phyloP scores from a whole-genome alignment of 768 basidiomycete genomes.

The Boletellus emodensis region DNA sequence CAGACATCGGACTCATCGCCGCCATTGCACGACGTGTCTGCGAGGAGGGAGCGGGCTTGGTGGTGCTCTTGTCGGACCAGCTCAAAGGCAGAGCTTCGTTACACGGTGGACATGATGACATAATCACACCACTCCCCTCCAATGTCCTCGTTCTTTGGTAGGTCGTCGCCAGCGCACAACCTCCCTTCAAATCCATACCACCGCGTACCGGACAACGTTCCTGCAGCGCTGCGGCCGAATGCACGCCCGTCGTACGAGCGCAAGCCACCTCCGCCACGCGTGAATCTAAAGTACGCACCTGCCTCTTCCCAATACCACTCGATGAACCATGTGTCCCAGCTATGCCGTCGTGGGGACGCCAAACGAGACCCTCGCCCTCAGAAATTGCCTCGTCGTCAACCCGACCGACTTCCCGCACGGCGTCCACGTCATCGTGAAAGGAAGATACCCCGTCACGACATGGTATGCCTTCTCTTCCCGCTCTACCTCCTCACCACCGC shows the following conservation, averaged over 20 bases:
- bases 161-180: slow-evolving; percentile 27
- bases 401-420: slow-evolving; percentile 70
- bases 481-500: not conserved
- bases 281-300: slow-evolving; percentile 23
- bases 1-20: slow-evolving; percentile 13
- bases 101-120: slow-evolving; percentile 8
- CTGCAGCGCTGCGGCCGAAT: slow-evolving; percentile 34
- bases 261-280: slow-evolving; percentile 35
- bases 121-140: slow-evolving; percentile 9
- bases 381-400: slow-evolving; percentile 79
- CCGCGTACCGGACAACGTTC: slow-evolving; percentile 39
- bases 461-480: slow-evolving; percentile 46
- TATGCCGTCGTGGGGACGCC: slow-evolving; percentile 60
- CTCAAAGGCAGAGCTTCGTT: too few species aligned
- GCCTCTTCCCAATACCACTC: not conserved
- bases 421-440: slow-evolving; percentile 75
- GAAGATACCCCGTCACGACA: slow-evolving; percentile 65
- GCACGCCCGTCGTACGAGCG: slow-evolving; percentile 38
- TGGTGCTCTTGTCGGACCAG: too few species aligned
- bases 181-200: slow-evolving; percentile 41
- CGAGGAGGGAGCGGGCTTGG: too few species aligned
- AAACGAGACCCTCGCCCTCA: slow-evolving; percentile 64
- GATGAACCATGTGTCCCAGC: slow-evolving; percentile 26
- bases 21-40: not conserved
- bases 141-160: slow-evolving; percentile 43